These are phyloP conservation scores for Calycina marina DNA, from an alignment of 2,329 filamentous ascomycete species.

Conservation along the genomic window DNA sequence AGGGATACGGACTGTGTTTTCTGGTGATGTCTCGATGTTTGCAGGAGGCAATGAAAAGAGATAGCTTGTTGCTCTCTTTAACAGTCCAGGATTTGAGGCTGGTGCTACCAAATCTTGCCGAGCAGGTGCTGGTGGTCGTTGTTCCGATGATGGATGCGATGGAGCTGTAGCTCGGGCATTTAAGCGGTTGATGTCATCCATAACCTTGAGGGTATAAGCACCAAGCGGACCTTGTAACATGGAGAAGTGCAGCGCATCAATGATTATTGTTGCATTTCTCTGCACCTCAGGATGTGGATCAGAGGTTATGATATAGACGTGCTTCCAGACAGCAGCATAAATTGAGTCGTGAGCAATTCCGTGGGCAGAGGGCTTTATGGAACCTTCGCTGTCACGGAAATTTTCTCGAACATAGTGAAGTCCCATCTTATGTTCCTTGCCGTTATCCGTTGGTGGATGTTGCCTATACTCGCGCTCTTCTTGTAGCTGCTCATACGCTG, in stretches of 20 bases:
- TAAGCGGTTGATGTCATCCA: constrained; percentile 55
- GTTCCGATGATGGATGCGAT: constrained; percentile 14
- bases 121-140: constrained; percentile 19
- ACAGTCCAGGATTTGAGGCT: constrained; percentile 38
- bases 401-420: constrained; percentile 44
- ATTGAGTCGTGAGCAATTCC: constrained; percentile 73
- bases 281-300: constrained; percentile 93
- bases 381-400: constrained; percentile 40
- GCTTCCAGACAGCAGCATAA: constrained; percentile 89
- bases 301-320: constrained; percentile 76
- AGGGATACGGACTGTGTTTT: constrained; percentile 10
- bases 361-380: constrained; percentile 39
- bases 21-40: constrained; percentile 17
- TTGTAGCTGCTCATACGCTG: constrained; percentile 76
- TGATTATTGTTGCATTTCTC: constrained; percentile 66
- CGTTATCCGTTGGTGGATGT: constrained; percentile 39
- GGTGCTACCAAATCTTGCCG: constrained; percentile 25
- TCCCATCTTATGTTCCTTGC: constrained; percentile 44
- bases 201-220: constrained; percentile 50
- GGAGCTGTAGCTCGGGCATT: constrained; percentile 31
- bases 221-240: constrained; percentile 67
- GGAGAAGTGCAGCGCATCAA: constrained; percentile 71
- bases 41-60: constrained; percentile 40
- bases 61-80: constrained; percentile 49
- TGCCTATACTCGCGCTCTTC: constrained; percentile 64